Evolutionary conservation across 1,139 yeast genomes (phyloP).

Genomic region (Hansenula sp.): DNA sequence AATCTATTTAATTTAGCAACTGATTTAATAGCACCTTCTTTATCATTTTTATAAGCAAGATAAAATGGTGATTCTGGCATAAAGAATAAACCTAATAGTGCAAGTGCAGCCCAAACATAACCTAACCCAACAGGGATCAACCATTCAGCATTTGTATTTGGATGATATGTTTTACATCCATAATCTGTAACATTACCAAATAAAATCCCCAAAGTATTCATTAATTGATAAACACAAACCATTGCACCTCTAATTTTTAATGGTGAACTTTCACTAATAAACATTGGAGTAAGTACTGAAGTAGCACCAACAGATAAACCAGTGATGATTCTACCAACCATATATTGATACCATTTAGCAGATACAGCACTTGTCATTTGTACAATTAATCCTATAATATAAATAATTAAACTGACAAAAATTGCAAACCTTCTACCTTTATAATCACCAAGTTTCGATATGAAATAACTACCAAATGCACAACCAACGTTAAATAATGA

Average conservation of each 20-base stretch:
- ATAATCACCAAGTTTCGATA: conserved; percentile 45
- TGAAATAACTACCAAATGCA: conserved; percentile 53
- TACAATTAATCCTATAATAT: conserved; percentile 46
- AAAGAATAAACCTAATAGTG: conserved; percentile 42
- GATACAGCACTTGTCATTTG: conserved; percentile 41
- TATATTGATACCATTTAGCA: conserved; percentile 34
- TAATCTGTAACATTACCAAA: conserved; percentile 61
- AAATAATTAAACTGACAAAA: conserved; percentile 39
- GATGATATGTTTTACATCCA: conserved; percentile 48
- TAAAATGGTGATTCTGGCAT: conserved; percentile 56
- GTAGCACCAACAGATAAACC: conserved; percentile 64
- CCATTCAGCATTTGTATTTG: conserved; percentile 47
- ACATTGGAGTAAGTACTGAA: conserved; percentile 58
- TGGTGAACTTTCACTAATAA: conserved; percentile 67
- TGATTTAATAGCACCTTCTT: conserved; percentile 1
- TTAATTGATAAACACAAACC: conserved; percentile 62
- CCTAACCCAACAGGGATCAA: conserved; percentile 48
- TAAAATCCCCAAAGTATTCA: conserved; percentile 60
- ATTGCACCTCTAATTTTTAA: conserved; percentile 59
- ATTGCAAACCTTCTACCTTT: conserved; percentile 50
- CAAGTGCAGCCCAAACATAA: conserved; percentile 28
- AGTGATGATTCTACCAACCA: conserved; percentile 46
- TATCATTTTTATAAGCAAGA: conserved; percentile 1
- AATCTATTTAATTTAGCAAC: conserved; percentile 1
- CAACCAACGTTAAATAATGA: conserved; percentile 58